A percentile compares a stretch with the other conserved stretches of the same genome.
phyloP scores from a whole-genome alignment of 306 rosid genomes.

The Begonia loranthoides region DNA sequence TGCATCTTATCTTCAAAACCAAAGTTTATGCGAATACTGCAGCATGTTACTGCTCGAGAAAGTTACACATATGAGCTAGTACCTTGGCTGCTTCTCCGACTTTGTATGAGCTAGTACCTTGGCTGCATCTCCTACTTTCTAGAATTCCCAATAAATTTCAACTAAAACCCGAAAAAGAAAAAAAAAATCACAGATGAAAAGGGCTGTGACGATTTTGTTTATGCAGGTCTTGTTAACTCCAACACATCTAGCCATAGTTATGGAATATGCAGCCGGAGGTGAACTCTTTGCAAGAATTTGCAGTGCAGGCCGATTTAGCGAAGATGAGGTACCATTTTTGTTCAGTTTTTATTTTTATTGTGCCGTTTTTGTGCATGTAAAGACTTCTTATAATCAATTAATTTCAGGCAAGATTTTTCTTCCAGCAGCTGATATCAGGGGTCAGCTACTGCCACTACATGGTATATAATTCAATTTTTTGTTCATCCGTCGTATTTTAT shows the following conservation, averaged over 20 bases:
- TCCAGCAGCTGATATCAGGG: constrained; percentile 95
- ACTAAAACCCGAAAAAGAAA: too few species aligned
- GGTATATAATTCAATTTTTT: constrained; percentile 27
- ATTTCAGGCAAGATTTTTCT: constrained; percentile 87
- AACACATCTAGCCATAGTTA: constrained; percentile 73
- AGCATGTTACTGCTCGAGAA: too few species aligned
- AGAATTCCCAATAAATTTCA: too few species aligned
- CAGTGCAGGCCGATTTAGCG: constrained; percentile 72
- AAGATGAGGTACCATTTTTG: constrained; percentile 58
- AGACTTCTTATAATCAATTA: not conserved
- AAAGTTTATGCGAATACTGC: too few species aligned
- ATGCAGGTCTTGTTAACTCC: constrained; percentile 75
- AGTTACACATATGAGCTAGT: too few species aligned
- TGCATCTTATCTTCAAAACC: too few species aligned
- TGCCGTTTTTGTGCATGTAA: not conserved
- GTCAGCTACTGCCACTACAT: constrained; percentile 84
- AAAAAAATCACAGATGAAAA: too few species aligned
- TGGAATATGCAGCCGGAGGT: constrained; percentile 97
- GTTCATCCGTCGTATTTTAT: not conserved
- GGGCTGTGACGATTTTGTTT: too few species aligned
- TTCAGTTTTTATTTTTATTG: constrained; percentile 5
- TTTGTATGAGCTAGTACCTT: too few species aligned
- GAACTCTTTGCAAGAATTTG: constrained; percentile 75
- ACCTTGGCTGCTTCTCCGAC: too few species aligned
- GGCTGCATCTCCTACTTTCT: too few species aligned